Base-by-base conservation (phyloP, 352 stramenopile species). In the Pythium grandisporangium region DNA sequence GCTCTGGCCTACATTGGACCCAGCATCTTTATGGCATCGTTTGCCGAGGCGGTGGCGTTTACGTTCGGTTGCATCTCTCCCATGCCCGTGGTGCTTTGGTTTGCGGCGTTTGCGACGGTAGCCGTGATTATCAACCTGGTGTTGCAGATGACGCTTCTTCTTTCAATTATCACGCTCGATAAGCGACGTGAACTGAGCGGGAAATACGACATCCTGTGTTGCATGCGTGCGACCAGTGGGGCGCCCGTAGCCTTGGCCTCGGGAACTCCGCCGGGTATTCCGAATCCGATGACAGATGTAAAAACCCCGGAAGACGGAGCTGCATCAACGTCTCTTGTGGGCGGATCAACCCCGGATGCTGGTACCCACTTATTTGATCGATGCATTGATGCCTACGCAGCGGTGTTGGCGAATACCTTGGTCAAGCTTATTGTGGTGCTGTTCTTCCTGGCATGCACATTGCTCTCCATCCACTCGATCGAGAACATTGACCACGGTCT, bases 101-200 rank as follows among this genome's bases (percentile, higher is more conserved):
- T 89, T n/a, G 73, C 73, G 8, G 66, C 60, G 5, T 78, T 75
- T 30, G 47, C 77, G 11, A 53, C 61, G 2, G 37, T 64, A 2
- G 69, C 61, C 1, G 63, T 86, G 12, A 45, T 55, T 2, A 37
- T 83, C 27, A 85, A 76, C 33, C 69, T 82, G 34, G 22, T 51
- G 26, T 17, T 89, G 20, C 71, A 86, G 46, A 73, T 86, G 61
- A 85, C 76, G 34, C 49, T 87, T 37, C 67, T 87, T 24, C 33
- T 86, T 8, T 49, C 68, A 5, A 68, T 84, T 24, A 45, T 89
- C 10, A 64, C 57, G 19, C 51, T 89, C 5, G 73, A 87, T 47
- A 85, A 85, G 54, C 76, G 71, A 36, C 70, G 70, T 20, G 73
- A 86, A 37, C 36, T 86, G 5, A 61, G 53, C 12, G 67, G 65